Evolutionary conservation across 1,139 yeast genomes (phyloP).

Genomic region (Suhomyces atakaporum): DNA sequence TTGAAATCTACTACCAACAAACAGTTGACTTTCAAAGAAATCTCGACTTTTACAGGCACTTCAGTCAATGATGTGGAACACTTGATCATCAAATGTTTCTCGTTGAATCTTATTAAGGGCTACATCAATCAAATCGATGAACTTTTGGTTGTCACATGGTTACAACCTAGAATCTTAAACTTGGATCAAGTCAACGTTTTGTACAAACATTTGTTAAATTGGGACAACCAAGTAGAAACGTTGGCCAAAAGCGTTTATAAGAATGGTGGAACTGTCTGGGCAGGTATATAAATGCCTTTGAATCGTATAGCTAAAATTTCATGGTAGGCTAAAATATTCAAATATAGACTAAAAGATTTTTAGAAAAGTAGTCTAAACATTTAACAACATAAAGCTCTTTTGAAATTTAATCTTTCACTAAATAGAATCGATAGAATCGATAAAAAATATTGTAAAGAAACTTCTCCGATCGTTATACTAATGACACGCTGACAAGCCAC

Average conservation of each 20-base stretch:
- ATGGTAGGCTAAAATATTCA: too few species aligned
- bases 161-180: constrained; percentile 92
- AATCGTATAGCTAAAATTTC: too few species aligned
- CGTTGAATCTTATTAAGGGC: constrained; percentile 81
- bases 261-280: constrained; percentile 45
- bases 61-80: constrained; percentile 79
- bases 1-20: constrained; percentile 75
- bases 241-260: constrained; percentile 52
- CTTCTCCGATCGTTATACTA: not conserved
- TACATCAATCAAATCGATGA: constrained; percentile 83
- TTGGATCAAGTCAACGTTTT: constrained; percentile 74
- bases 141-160: constrained; percentile 83
- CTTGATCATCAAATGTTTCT: constrained; percentile 86
- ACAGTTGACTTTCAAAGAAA: constrained; percentile 69
- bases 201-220: constrained; percentile 68
- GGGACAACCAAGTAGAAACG: constrained; percentile 75
- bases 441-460: too few species aligned
- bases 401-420: too few species aligned
- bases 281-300: constrained; percentile 31
- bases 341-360: too few species aligned
- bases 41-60: constrained; percentile 71
- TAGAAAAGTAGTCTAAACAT: too few species aligned
- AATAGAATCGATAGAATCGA: too few species aligned
- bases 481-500: not conserved
- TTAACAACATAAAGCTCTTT: too few species aligned